A percentile compares a stretch with the other conserved stretches of the same genome.
Evolutionary conservation across 176 grass and related monocot genomes (phyloP).

Genomic region (maize (Zea mays)): Zm-B73-REFERENCE-NAM-5.0 NC_050099.1:248055001-248055500

Average conservation of each 20-base stretch:
- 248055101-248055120: constrained; percentile 17
- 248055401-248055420: constrained; percentile 70
- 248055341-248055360: constrained; percentile 78
- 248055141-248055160: constrained; percentile 13
- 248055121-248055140: not conserved
- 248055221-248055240: constrained; percentile 21
- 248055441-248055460: constrained; percentile 18
- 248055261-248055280: constrained; percentile 29
- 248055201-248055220: constrained; percentile 13
- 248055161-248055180: constrained; percentile 30
- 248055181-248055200: constrained; percentile 17
- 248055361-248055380: constrained; percentile 75
- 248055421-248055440: constrained; percentile 32
- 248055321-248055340: constrained; percentile 63
- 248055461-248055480: constrained; percentile 24
- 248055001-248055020: constrained; percentile 21
- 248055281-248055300: not conserved
- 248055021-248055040: not conserved
- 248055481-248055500: constrained; percentile 28
- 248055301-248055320: constrained; percentile 29
- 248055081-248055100: constrained; percentile 22
- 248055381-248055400: constrained; percentile 92
- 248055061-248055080: constrained; percentile 18
- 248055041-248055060: constrained; percentile 13
- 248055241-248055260: constrained; percentile 22